A percentile compares a stretch with the other conserved stretches of the same genome.
Evolutionary conservation across 139 green algal genomes (phyloP).

Genomic region (Spirogloea muscicola): DNA sequence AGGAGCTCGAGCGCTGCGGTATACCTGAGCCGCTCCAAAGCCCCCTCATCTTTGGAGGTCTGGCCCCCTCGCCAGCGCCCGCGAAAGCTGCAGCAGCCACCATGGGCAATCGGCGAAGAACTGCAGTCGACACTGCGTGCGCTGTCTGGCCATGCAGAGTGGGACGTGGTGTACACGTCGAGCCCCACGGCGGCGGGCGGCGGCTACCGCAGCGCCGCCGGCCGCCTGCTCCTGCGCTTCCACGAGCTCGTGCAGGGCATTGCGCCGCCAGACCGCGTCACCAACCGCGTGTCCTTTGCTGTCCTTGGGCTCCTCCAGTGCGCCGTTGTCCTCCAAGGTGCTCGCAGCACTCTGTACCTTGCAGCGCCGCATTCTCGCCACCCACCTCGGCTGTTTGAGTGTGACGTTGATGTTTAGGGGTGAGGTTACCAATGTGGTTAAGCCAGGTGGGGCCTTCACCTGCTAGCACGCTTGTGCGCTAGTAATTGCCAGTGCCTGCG

Average conservation of each 20-base stretch:
- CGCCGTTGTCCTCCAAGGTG: slow-evolving; percentile 25
- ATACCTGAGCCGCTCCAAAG: slow-evolving; percentile 24
- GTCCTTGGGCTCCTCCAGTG: slow-evolving; percentile 13
- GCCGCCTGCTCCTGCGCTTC: slow-evolving; percentile 12
- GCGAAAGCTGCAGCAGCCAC: too few species aligned
- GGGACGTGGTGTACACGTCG: slow-evolving; percentile 45
- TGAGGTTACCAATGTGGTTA: too few species aligned
- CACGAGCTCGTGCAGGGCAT: slow-evolving; percentile 37
- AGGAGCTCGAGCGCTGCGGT: not conserved
- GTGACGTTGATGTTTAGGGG: too few species aligned
- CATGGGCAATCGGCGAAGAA: too few species aligned
- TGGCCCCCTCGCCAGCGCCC: too few species aligned
- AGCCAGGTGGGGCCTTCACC: too few species aligned
- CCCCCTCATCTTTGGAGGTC: slow-evolving; percentile 34
- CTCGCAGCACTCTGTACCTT: too few species aligned
- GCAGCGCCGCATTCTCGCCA: too few species aligned
- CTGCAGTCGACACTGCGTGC: too few species aligned
- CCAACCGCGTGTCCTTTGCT: slow-evolving; percentile 18
- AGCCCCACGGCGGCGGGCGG: slow-evolving; percentile 29
- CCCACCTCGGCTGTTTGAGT: too few species aligned
- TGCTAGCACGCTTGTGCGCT: too few species aligned
- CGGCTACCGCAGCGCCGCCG: slow-evolving; percentile 11
- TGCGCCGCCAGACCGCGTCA: slow-evolving; percentile 8
- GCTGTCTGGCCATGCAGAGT: slow-evolving; percentile 16
- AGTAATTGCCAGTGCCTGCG: too few species aligned